Conservation (phyloP, 768 basidiomycete species). For the Saitozyma podzolica region DNA sequence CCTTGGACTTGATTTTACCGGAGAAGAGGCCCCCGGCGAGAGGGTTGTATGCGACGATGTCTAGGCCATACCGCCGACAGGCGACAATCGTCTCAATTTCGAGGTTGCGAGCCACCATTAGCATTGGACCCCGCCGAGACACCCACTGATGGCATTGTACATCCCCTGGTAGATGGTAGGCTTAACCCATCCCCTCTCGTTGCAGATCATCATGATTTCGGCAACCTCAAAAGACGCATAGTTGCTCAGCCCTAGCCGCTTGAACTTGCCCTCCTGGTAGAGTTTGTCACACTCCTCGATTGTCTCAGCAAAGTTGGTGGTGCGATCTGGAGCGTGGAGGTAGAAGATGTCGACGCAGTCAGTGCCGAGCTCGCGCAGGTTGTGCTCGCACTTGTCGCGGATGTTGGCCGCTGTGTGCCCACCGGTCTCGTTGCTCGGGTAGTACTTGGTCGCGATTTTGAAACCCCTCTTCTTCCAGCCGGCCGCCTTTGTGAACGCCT, state of each 20-base stretch:
- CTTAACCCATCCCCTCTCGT: conserved; percentile 57
- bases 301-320: conserved; percentile 58
- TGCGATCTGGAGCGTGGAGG: conserved; percentile 57
- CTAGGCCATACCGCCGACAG: conserved; percentile 40
- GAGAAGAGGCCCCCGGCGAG: conserved; percentile 43
- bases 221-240: conserved; percentile 57
- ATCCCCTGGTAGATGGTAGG: conserved; percentile 59
- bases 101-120: conserved; percentile 21
- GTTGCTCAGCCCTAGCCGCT: conserved; percentile 58
- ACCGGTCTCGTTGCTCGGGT: conserved; percentile 53
- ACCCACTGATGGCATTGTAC: conserved; percentile 44
- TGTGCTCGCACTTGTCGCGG: conserved; percentile 50
- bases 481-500: conserved; percentile 32
- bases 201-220: conserved; percentile 56
- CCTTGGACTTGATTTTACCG: conserved; percentile 38
- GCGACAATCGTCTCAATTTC: conserved; percentile 36
- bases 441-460: conserved; percentile 64
- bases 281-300: conserved; percentile 58
- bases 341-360: conserved; percentile 59
- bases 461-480: conserved; percentile 59
- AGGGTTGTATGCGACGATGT: conserved; percentile 50
- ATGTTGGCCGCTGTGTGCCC: conserved; percentile 46
- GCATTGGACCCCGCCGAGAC: not conserved
- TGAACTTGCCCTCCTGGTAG: conserved; percentile 61
- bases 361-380: conserved; percentile 58